These are phyloP conservation scores for Pseudocercospora crystallina DNA, from an alignment of 2,329 filamentous ascomycete genomes.

Conservation along the genomic window DNA sequence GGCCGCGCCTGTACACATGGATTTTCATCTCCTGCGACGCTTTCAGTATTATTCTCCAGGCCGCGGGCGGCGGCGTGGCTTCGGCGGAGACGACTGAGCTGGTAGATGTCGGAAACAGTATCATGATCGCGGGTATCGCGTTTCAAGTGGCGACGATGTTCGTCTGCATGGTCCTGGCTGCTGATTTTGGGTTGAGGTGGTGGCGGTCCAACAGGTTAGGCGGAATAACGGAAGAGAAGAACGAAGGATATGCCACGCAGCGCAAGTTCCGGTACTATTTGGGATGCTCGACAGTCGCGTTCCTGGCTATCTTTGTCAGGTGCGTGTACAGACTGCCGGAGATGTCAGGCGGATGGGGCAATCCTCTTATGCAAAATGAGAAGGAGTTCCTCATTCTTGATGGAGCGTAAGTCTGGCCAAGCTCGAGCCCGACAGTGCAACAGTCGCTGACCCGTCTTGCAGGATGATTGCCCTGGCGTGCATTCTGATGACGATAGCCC, in stretches of 20 bases:
- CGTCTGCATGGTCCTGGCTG: conserved; percentile 42
- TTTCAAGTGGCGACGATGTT: conserved; percentile 47
- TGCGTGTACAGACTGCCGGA: conserved; percentile 59
- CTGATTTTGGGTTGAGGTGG: conserved; percentile 38
- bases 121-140: conserved; percentile 48
- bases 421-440: no score
- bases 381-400: conserved; percentile 49
- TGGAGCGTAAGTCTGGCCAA: conserved; percentile 33
- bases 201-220: no score
- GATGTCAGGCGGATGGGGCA: conserved; percentile 53
- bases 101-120: conserved; percentile 41
- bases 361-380: conserved; percentile 48
- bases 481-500: conserved; percentile 43
- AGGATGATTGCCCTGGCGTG: conserved; percentile 45
- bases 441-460: no score
- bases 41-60: conserved; percentile 47
- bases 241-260: not conserved
- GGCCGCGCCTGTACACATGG: conserved; percentile 48
- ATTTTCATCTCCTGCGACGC: conserved; percentile 54
- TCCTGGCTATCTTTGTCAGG: conserved; percentile 63
- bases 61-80: conserved; percentile 43
- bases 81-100: conserved; percentile 37
- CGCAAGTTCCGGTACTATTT: conserved; percentile 45
- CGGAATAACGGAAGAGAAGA: not conserved
- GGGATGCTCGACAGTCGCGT: conserved; percentile 54